Evolutionary conservation across 2,329 filamentous ascomycete genomes (phyloP), one percentile per base, ranked within the genome.

Genomic region (Aspergillus ibericus): DNA sequence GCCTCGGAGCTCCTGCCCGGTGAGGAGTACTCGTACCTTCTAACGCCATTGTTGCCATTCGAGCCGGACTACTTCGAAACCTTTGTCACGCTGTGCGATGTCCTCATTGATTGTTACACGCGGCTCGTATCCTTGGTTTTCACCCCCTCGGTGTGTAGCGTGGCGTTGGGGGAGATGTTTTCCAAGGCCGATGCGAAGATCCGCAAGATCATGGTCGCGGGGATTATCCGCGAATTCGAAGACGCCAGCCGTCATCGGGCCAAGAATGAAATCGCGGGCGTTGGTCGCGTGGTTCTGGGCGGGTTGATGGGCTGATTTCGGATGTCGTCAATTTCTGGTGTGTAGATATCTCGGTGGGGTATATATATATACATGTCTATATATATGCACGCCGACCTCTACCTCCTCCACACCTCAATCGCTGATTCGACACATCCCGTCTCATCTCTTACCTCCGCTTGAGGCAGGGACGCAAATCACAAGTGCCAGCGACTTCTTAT

Each of bases 51-150:
- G 15, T 79, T 99, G 49, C 95, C 95, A 0, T 99, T 99, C 71
- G 93, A 98, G 64, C 95, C 95, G 0, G 95, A 99, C 76, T 99
- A 96, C 70, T 95, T 93, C 75, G 92, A 96, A 78, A 97, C 93
- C 0, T 98, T 98, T 78, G 89, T 92, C 13, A 97, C 95, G 12
- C 82, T 99, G 6, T 98, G 95, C 78, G 95, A 99, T 72, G 91
- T 96, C 3, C 80, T 99, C 61, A 96, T 97, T 68, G 95, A 98
- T 74, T 91, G 88, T 70, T 99, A 99, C 77, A 87, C 87, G 35
- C 86, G 88, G 55, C 85, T 99, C 27, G 80, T 96, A 68, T 82
- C 81, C 44, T 80, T 99, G 59, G 81, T 98, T 20, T 83, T 87
- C n/a, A 86, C 86, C 2, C 89, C 93, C 1, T 85, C 88, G 25